Conservation (phyloP, 129 eudicot species). For the Oenanthe sinensis region DNA sequence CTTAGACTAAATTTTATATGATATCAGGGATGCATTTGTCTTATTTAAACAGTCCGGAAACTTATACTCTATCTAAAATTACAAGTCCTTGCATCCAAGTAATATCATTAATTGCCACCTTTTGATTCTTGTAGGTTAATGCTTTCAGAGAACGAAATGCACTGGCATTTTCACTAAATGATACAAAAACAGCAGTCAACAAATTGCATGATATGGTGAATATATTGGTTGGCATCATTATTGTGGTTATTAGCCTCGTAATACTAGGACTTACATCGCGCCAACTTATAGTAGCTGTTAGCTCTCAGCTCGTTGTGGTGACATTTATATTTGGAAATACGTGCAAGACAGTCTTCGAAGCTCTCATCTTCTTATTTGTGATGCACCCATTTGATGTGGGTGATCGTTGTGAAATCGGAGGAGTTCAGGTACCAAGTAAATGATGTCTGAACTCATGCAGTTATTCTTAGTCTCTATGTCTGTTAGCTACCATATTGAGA, state of each 20-base stretch:
- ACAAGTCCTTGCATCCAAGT: background rate
- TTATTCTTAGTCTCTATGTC: background rate
- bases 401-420: background rate
- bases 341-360: slow-evolving; percentile 7
- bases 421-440: background rate
- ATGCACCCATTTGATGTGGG: slow-evolving; percentile 8
- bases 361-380: background rate
- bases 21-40: background rate
- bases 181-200: slow-evolving; percentile 1
- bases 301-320: background rate
- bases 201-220: background rate
- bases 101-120: background rate
- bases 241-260: background rate
- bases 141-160: background rate
- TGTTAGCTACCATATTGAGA: background rate
- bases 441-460: background rate
- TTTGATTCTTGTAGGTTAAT: background rate
- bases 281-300: background rate
- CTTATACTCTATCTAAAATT: background rate
- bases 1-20: background rate
- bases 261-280: background rate
- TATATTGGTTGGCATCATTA: background rate
- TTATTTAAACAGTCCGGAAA: background rate
- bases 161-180: background rate
- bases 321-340: slow-evolving; percentile 2